Base-by-base conservation (phyloP, 2,329 filamentous ascomycete species). In the Exophiala alcalophila region DNA sequence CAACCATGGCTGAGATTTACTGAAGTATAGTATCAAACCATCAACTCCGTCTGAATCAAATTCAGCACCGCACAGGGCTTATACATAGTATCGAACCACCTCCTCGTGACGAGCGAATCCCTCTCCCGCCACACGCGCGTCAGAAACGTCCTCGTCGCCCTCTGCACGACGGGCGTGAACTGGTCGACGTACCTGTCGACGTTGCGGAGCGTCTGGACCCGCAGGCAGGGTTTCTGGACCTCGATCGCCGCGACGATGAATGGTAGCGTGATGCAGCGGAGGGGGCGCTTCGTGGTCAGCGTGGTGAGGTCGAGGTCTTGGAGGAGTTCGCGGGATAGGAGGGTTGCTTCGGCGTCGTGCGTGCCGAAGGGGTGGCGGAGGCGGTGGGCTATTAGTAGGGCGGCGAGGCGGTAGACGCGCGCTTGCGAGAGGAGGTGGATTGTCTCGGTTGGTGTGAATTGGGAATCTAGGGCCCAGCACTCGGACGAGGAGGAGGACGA, bases 111-210 rank as follows among this genome's bases (percentile, higher is more conserved):
- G 19, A 33, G 14, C 19, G 15, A 15, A 28, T 47, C 44, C 26
- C 44, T 31, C 25, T 42, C 38, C 10, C 21, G 26, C 44, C 44
- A 47, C 25, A 47, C 25, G n/a, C 33, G 31, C 24, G 20, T 37
- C 26, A 47, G 29, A 36, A 47, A 47, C 3, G 18, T 29, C 27
- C 34, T 47, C 25, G 44, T 38, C 4, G 23, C 44, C 16, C 34
- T 27, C 18, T 47, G 44, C 15, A 47, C 38, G 26, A 38, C 38
- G 3, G 38, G 44, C 23, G 21, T 41, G 20, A 47, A 47, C 28
- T 26, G 44, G 33, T 47, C 44, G 10, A 47, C 44, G 20, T 47
- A 42, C 38, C 33, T 33, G 15, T 42, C 44, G 31, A 37, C 33
- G n/a, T 47, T 23, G 12, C 38, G 26, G n/a, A 42, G 14, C 12